Conservation (phyloP, 208 protist genomes). For the Crithidia fasciculata region DNA sequence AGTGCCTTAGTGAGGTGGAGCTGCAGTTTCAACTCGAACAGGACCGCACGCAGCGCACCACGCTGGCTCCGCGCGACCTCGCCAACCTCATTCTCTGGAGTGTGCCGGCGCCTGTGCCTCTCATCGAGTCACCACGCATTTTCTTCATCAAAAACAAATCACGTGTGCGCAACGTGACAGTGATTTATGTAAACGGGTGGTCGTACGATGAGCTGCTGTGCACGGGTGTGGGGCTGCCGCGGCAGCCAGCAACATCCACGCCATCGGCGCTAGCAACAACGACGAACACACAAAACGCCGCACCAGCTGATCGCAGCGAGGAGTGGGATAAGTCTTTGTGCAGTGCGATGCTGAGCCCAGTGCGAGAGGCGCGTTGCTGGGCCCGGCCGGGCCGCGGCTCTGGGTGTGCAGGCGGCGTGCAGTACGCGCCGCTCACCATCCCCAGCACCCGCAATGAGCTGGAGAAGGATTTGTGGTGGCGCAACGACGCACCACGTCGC, state of each 20-base stretch:
- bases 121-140: slow-evolving; percentile 72
- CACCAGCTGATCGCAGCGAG: too few relatives aligned
- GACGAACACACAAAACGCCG: neutral
- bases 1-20: slow-evolving; percentile 49
- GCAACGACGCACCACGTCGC: slow-evolving; percentile 52
- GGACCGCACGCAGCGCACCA: slow-evolving; percentile 36
- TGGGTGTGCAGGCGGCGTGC: slow-evolving; percentile 46
- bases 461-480: slow-evolving; percentile 75
- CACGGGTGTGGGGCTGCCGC: slow-evolving; percentile 41
- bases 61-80: slow-evolving; percentile 73
- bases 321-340: slow-evolving; percentile 42
- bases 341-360: slow-evolving; percentile 39
- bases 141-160: slow-evolving; percentile 86
- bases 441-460: slow-evolving; percentile 47
- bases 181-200: slow-evolving; percentile 84
- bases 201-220: slow-evolving; percentile 78
- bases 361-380: slow-evolving; percentile 58
- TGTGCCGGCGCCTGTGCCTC: slow-evolving; percentile 65
- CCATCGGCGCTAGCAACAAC: neutral
- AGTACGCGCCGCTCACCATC: slow-evolving; percentile 63
- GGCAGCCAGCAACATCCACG: slow-evolving; percentile 2
- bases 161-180: slow-evolving; percentile 65
- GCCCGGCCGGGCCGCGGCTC: slow-evolving; percentile 32
- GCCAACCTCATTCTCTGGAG: slow-evolving; percentile 76
- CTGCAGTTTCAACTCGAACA: slow-evolving; percentile 64